Evolutionary conservation across 305 asterid species (phyloP).

Genomic region (Nicotiana rustica): DNA sequence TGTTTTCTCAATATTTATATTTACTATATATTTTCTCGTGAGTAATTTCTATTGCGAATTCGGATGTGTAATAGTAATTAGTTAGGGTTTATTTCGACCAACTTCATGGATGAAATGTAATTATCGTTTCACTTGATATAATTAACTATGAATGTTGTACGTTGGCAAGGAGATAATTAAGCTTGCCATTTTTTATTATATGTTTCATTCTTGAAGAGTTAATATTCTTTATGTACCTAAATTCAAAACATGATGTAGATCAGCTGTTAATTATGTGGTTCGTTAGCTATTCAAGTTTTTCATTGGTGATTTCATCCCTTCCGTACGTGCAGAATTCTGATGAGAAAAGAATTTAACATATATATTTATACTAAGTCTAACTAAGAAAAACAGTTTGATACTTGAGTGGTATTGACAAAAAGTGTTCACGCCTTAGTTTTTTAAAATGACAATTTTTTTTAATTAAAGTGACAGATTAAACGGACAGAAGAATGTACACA

Average conservation of each 20-base stretch:
- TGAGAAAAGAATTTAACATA: too few relatives aligned
- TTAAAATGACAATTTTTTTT: too few relatives aligned
- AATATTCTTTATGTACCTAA: too few relatives aligned
- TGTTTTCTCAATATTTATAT: background rate
- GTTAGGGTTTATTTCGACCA: background rate
- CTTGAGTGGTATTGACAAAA: too few relatives aligned
- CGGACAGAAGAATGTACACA: too few relatives aligned
- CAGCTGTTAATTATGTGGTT: too few relatives aligned
- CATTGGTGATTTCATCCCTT: background rate
- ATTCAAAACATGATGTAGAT: too few relatives aligned
- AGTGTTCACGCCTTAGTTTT: too few relatives aligned
- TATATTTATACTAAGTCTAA: too few relatives aligned
- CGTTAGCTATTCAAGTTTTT: background rate
- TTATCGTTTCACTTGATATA: constrained; percentile 18
- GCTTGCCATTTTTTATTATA: background rate
- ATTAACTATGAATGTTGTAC: background rate
- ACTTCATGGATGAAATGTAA: background rate
- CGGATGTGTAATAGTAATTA: constrained; percentile 32
- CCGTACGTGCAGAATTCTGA: background rate
- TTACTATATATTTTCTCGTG: background rate
- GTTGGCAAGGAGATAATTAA: background rate
- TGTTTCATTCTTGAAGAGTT: background rate
- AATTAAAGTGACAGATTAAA: too few relatives aligned
- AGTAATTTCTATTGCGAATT: background rate
- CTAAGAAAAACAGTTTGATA: too few relatives aligned